These are phyloP conservation scores for Ophiocordyceps camponoti-floridani DNA, from an alignment of 2,329 filamentous ascomycete genomes.

Conservation along the genomic window DNA sequence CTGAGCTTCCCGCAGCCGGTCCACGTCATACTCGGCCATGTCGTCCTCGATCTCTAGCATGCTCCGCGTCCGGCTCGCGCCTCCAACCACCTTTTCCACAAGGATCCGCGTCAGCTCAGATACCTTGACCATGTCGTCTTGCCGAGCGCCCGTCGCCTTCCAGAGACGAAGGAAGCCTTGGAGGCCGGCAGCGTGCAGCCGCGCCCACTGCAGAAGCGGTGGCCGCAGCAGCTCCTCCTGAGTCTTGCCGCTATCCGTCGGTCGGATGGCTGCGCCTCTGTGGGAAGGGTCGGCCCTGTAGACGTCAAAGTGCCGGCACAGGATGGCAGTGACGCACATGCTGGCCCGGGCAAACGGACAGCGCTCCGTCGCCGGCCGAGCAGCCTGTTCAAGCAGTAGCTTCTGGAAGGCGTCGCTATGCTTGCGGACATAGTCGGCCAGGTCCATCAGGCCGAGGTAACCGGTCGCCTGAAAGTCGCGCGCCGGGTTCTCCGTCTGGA, in stretches of 20 bases:
- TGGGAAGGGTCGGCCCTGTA: slow-evolving; percentile 71
- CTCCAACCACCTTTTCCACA: slow-evolving; percentile 74
- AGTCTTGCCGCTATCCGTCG: slow-evolving; percentile 52
- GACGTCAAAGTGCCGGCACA: slow-evolving; percentile 93
- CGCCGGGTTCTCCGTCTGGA: slow-evolving; percentile 75
- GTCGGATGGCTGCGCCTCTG: slow-evolving; percentile 43
- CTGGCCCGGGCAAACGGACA: slow-evolving; percentile 81
- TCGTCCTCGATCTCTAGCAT: slow-evolving; percentile 81
- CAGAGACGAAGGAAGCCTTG: slow-evolving; percentile 82
- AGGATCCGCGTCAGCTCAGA: slow-evolving; percentile 81
- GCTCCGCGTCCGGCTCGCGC: slow-evolving; percentile 64
- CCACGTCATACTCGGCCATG: slow-evolving; percentile 65
- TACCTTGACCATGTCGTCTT: slow-evolving; percentile 85
- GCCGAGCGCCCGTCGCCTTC: slow-evolving; percentile 72
- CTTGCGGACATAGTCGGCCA: slow-evolving; percentile 83
- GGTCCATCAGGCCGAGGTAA: slow-evolving; percentile 91
- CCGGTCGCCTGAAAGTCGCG: slow-evolving; percentile 73
- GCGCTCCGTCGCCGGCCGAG: slow-evolving; percentile 49
- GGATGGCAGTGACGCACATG: slow-evolving; percentile 65
- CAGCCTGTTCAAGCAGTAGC: slow-evolving; percentile 73
- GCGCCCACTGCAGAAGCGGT: slow-evolving; percentile 80
- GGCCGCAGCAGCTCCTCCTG: slow-evolving; percentile 79
- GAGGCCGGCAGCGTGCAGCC: slow-evolving; percentile 69
- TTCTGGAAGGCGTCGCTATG: slow-evolving; percentile 90
- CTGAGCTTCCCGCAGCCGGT: slow-evolving; percentile 64